Percentiles rank a stretch among this genome's conserved stretches.
These are phyloP conservation scores for Cyanidiococcus yangmingshanensis DNA, from an alignment of 23 red algal genomes.

Conservation along the genomic window DNA sequence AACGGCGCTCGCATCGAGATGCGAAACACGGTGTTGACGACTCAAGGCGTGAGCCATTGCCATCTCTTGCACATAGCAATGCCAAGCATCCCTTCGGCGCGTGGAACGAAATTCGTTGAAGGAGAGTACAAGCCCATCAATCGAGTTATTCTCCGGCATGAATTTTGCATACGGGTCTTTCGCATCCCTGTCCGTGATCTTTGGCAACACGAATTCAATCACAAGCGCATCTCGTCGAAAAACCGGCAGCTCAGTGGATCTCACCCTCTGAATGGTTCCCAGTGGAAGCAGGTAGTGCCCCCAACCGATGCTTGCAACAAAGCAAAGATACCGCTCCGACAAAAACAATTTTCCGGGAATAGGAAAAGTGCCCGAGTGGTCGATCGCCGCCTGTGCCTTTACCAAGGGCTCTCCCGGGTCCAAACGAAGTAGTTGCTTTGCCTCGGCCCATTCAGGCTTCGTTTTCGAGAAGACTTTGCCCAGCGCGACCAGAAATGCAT, in stretches of 20 bases:
- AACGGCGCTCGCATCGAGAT: neutral
- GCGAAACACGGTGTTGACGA: slow-evolving; percentile 10
- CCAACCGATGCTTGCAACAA: slow-evolving; percentile 51
- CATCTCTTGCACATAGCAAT: neutral
- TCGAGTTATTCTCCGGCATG: neutral
- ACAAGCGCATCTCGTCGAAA: slow-evolving; percentile 54
- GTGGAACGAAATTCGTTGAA: slow-evolving; percentile 12
- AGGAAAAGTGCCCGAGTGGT: slow-evolving; percentile 59
- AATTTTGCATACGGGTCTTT: neutral
- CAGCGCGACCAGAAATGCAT: neutral
- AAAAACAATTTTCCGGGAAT: slow-evolving; percentile 56
- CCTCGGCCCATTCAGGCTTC: slow-evolving; percentile 16
- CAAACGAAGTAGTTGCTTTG: neutral
- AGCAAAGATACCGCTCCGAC: slow-evolving; percentile 52
- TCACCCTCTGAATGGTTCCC: slow-evolving; percentile 28
- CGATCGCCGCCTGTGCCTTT: slow-evolving; percentile 45
- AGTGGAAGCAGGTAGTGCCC: slow-evolving; percentile 52
- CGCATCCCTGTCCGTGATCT: slow-evolving; percentile 28
- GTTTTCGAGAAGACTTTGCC: slow-evolving; percentile 4
- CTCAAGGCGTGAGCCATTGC: neutral
- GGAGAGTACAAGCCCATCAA: neutral
- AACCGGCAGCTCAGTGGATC: slow-evolving; percentile 37
- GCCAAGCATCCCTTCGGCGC: neutral
- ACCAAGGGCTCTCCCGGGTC: slow-evolving; percentile 50
- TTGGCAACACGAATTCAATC: slow-evolving; percentile 40